Conservation (phyloP, 345 rosid species). For the Rhizophora apiculata region DNA sequence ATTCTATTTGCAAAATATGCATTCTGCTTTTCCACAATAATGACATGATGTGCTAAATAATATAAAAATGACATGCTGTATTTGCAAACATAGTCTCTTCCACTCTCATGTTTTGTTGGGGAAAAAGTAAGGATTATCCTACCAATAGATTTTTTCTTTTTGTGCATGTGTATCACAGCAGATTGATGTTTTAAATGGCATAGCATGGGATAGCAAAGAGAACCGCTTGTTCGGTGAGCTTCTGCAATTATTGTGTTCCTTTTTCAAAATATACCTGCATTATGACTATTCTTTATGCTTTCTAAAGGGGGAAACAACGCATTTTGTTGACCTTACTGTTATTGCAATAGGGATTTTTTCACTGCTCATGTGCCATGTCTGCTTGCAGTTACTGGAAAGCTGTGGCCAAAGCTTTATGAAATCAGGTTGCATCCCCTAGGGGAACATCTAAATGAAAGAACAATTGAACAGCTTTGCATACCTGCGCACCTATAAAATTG, state of each 20-base stretch:
- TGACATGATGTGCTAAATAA: too few relatives aligned
- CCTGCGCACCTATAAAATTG: slow-evolving; percentile 8
- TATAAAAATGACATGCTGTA: not conserved
- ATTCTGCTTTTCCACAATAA: not conserved
- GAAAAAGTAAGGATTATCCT: not conserved
- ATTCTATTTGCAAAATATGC: not conserved
- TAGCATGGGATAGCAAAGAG: slow-evolving; percentile 75
- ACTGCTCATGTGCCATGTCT: not conserved
- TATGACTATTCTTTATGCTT: not conserved
- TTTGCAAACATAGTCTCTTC: not conserved
- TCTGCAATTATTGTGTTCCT: not conserved
- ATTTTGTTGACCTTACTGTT: too few relatives aligned
- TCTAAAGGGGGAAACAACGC: not conserved
- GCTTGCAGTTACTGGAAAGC: slow-evolving; percentile 78
- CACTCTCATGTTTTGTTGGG: not conserved
- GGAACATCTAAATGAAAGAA: slow-evolving; percentile 17
- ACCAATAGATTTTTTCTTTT: slow-evolving; percentile 6
- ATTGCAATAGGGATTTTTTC: not conserved
- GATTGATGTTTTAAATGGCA: slow-evolving; percentile 91
- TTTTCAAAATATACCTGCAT: not conserved
- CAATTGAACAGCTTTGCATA: slow-evolving; percentile 46
- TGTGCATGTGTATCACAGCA: slow-evolving; percentile 32
- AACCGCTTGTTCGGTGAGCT: slow-evolving; percentile 71
- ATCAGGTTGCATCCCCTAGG: slow-evolving; percentile 50
- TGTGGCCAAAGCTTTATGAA: slow-evolving; percentile 84